Evolutionary conservation across 768 basidiomycete species (phyloP), one percentile per base, ranked within the genome.

Genomic region (Favolaschia claudopus): DNA sequence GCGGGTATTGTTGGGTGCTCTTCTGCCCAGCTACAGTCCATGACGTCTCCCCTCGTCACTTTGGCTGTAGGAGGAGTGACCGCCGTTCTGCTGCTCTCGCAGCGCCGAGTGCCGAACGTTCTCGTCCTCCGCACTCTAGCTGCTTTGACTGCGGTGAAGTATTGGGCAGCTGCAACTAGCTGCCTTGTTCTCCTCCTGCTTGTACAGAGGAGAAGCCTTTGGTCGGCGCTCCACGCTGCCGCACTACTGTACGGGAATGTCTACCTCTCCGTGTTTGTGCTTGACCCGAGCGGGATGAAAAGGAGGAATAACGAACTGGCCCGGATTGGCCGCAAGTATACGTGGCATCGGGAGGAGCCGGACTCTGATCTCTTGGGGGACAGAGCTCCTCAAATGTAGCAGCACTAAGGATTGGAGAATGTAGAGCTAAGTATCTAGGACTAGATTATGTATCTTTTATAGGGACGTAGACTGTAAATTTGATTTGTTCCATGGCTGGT

Each of bases 271-370:
- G 49, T 50, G 1, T 22, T 50, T 7, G 15, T 19, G 8, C 25
- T 38, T 5, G 49, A 50, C 49, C 49, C 49, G 17, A 50, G 49
- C 37, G 49, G 49, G 14, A 50, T 38, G 36, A 25, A 50, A 28
- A 6, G 49, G 27, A 50, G 49, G 25, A 17, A 50, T 2, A 29
- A 1, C 27, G 49, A 50, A 38, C 36, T 50, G 9, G 49, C 37
- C 24, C 49, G 48, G 10, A 50, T 50, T 28, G 31, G 49, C 27
- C 49, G 37, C 25, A 49, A 49, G 36, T 49, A 49, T 36, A 37
- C 24, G 22, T 36, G 48, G 33, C 22, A 49, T 14, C 34, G 22
- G 20, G 48, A 37, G n/a, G n/a, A n/a, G n/a, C n/a, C n/a, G n/a
- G n/a, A n/a, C n/a, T n/a, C n/a, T n/a, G n/a, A n/a, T n/a, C n/a